Evolutionary conservation across 2,329 filamentous ascomycete genomes (phyloP).

Genomic region (Tympanopsis confertula): DNA sequence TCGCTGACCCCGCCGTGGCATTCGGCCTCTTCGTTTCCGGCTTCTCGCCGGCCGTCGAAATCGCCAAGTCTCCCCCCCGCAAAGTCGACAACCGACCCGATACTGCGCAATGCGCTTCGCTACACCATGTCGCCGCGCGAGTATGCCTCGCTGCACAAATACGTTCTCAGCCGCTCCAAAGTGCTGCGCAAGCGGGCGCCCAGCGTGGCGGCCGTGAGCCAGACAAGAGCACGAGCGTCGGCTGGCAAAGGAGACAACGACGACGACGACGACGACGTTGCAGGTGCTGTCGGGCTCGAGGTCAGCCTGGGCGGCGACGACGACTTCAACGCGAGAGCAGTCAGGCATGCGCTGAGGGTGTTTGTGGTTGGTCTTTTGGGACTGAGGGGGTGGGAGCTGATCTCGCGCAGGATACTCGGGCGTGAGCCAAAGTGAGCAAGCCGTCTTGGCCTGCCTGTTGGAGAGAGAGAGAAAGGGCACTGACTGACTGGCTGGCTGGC

Average conservation of each 20-base stretch:
- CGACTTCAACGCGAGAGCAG: conserved; percentile 59
- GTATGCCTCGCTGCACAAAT: conserved; percentile 45
- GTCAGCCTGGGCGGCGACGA: conserved; percentile 29
- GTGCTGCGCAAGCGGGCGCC: conserved; percentile 42
- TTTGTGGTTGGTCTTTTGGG: conserved; percentile 38
- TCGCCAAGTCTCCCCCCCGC: conserved; percentile 10
- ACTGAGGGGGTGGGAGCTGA: conserved; percentile 49
- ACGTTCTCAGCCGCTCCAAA: conserved; percentile 43
- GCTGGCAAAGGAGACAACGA: conserved; percentile 8
- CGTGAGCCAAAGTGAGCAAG: conserved; percentile 29
- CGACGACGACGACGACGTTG: conserved; percentile 3
- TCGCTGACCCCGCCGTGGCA: no score
- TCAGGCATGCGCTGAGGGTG: conserved; percentile 35
- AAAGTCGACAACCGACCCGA: conserved; percentile 15
- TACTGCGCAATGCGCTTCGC: conserved; percentile 44
- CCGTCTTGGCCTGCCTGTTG: neutral
- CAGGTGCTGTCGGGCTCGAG: conserved; percentile 13
- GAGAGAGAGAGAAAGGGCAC: no score
- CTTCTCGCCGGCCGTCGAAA: conserved; percentile 8
- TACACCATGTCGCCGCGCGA: conserved; percentile 46
- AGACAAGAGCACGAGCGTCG: conserved; percentile 11
- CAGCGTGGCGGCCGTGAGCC: conserved; percentile 35
- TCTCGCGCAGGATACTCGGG: conserved; percentile 34
- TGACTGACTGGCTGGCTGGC: no score
- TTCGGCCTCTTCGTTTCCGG: conserved; percentile 10